Percentiles rank a stretch among this genome's conserved stretches.
phyloP scores from a whole-genome alignment of 1,139 yeast species.

The Blastobotrys apis region DNA sequence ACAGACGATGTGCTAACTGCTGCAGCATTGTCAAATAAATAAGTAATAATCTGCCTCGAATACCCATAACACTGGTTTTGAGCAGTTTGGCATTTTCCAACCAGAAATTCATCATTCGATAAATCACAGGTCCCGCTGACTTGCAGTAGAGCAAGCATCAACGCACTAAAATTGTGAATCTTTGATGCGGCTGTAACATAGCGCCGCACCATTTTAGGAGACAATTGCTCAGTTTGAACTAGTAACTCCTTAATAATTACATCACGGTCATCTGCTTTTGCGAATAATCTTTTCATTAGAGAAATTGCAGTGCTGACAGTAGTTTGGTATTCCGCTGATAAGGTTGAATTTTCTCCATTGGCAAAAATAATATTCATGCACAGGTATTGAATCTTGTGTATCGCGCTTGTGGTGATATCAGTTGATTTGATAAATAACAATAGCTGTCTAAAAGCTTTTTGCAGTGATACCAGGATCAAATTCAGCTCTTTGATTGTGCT shows the following conservation, averaged over 20 bases:
- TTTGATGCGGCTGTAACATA: background rate
- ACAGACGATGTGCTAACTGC: slow-evolving; percentile 2
- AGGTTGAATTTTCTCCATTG: background rate
- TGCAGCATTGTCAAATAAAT: slow-evolving; percentile 8
- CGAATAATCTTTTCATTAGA: slow-evolving; percentile 3
- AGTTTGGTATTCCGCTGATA: slow-evolving; percentile 3
- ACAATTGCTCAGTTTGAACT: slow-evolving; percentile 1
- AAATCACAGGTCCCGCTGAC: background rate
- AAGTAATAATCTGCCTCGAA: slow-evolving; percentile 4
- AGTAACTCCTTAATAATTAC: slow-evolving; percentile 10
- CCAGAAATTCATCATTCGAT: background rate
- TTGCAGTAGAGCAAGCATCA: slow-evolving; percentile 1
- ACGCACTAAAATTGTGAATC: slow-evolving; percentile 8
- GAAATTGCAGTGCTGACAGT: background rate
- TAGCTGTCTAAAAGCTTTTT: background rate
- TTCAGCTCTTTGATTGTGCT: background rate
- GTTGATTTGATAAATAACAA: background rate
- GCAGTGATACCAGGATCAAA: background rate
- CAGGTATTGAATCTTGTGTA: slow-evolving; percentile 9
- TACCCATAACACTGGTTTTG: slow-evolving; percentile 5
- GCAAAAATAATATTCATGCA: slow-evolving; percentile 6
- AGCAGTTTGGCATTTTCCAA: background rate
- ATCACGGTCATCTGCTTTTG: slow-evolving; percentile 5
- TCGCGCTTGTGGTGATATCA: background rate
- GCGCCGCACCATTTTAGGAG: slow-evolving; percentile 3